Evolutionary conservation across 1,284 basidiomycete genomes (phyloP).

Genomic region (Moniliophthora roreri): DNA sequence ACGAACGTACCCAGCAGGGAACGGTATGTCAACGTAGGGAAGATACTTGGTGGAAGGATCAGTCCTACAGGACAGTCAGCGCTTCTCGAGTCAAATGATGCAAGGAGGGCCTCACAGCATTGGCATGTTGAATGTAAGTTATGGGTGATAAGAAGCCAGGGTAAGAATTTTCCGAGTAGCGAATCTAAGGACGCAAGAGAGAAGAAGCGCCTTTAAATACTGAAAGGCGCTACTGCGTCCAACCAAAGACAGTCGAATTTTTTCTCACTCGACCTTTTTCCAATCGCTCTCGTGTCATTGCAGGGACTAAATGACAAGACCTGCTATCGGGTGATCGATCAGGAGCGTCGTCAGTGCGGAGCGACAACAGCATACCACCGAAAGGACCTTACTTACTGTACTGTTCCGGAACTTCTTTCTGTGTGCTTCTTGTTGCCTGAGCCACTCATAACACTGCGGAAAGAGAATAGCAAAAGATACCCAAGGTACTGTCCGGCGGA

Average conservation of each 20-base stretch:
- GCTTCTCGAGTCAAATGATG: constrained; percentile 1
- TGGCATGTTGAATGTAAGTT: constrained; percentile 22
- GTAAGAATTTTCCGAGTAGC: background rate
- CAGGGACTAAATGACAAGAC: no score
- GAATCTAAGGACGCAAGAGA: background rate
- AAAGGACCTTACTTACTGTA: no score
- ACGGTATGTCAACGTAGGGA: constrained; percentile 71
- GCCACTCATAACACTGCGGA: no score
- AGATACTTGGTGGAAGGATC: constrained; percentile 76
- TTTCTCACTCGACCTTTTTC: no score
- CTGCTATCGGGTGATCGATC: background rate
- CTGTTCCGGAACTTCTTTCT: background rate
- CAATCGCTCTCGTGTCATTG: no score
- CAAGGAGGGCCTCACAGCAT: constrained; percentile 27
- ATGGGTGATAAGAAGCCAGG: background rate
- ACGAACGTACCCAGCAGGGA: constrained; percentile 54
- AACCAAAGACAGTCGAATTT: background rate
- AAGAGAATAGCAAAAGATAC: no score
- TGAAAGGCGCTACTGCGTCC: background rate
- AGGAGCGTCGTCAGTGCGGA: background rate
- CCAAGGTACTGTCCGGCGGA: no score
- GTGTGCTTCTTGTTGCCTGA: background rate
- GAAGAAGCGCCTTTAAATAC: background rate
- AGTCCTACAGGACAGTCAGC: constrained; percentile 38
- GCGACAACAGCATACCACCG: background rate